These are phyloP conservation scores for Paecilomyces dactylethromorphus DNA, from an alignment of 2,329 filamentous ascomycete genomes.

Conservation along the genomic window DNA sequence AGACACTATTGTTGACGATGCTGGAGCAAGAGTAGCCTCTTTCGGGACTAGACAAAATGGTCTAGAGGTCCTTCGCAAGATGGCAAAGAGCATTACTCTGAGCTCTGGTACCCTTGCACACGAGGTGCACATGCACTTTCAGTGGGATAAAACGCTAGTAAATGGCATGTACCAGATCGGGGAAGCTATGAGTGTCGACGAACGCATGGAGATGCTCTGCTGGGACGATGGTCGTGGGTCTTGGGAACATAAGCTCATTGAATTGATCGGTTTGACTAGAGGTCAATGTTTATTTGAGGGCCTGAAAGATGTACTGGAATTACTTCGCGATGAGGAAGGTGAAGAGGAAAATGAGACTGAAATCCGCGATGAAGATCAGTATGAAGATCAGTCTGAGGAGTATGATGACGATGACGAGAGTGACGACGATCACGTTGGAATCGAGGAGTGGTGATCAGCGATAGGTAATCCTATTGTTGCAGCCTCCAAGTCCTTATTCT, in stretches of 20 bases:
- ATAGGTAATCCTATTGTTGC: too few relatives aligned
- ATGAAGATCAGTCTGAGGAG: neutral
- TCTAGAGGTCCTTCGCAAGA: constrained; percentile 11
- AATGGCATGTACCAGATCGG: constrained; percentile 10
- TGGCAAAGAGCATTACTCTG: constrained; percentile 11
- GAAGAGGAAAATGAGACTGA: neutral
- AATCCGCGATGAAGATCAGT: neutral
- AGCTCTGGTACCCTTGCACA: constrained; percentile 1
- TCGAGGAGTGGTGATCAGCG: too few relatives aligned
- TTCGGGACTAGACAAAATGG: constrained; percentile 10
- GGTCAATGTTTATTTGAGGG: neutral
- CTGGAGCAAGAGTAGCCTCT: constrained; percentile 1
- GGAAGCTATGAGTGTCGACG: constrained; percentile 3
- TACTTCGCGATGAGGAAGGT: neutral
- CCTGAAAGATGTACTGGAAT: neutral
- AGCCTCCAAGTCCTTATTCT: too few relatives aligned
- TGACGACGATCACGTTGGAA: neutral
- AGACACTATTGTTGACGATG: neutral
- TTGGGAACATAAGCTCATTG: constrained; percentile 5
- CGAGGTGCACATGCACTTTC: constrained; percentile 10
- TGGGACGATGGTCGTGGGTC: neutral
- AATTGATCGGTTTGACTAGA: constrained; percentile 5
- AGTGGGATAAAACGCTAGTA: constrained; percentile 4
- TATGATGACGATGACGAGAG: neutral
- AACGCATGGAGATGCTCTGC: constrained; percentile 2